These are phyloP conservation scores for Aphanomyces invadans DNA, from an alignment of 352 stramenopile species.

Conservation along the genomic window DNA sequence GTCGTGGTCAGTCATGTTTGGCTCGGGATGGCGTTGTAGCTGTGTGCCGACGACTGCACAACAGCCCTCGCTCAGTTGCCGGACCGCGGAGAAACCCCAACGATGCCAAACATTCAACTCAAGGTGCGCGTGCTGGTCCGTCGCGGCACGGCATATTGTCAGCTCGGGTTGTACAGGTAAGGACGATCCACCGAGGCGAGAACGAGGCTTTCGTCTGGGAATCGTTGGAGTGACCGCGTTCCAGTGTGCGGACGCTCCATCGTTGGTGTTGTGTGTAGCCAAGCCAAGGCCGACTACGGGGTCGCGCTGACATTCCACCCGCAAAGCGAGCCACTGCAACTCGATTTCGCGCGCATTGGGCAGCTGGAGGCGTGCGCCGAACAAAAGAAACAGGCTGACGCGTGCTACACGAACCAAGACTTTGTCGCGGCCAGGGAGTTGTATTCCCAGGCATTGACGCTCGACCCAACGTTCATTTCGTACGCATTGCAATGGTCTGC, in stretches of 20 bases:
- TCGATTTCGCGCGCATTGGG: constrained; percentile 62
- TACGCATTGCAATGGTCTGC: constrained; percentile 9
- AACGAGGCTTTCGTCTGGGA: not conserved
- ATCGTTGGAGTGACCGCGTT: too few species aligned
- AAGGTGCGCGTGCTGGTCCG: constrained; percentile 72
- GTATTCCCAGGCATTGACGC: constrained; percentile 48
- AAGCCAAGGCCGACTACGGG: constrained; percentile 73
- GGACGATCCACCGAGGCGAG: not conserved
- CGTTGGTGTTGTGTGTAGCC: too few species aligned
- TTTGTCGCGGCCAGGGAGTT: constrained; percentile 37
- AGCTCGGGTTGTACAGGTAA: constrained; percentile 43
- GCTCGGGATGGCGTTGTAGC: constrained; percentile 21
- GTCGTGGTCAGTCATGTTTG: too few species aligned
- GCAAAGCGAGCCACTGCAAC: constrained; percentile 52
- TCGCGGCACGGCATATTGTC: constrained; percentile 58
- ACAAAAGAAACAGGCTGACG: constrained; percentile 43
- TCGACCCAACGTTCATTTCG: constrained; percentile 56
- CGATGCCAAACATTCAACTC: constrained; percentile 31
- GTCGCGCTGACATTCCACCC: constrained; percentile 67
- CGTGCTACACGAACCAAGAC: constrained; percentile 36
- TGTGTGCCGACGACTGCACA: constrained; percentile 61
- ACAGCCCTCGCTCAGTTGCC: constrained; percentile 55
- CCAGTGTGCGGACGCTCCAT: too few species aligned
- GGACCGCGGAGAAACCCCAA: constrained; percentile 36
- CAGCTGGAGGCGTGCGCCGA: constrained; percentile 46